Evolutionary conservation across 2,329 filamentous ascomycete genomes (phyloP), one percentile per base, ranked within the genome.

Genomic region (Thielaviopsis ethacetica): DNA sequence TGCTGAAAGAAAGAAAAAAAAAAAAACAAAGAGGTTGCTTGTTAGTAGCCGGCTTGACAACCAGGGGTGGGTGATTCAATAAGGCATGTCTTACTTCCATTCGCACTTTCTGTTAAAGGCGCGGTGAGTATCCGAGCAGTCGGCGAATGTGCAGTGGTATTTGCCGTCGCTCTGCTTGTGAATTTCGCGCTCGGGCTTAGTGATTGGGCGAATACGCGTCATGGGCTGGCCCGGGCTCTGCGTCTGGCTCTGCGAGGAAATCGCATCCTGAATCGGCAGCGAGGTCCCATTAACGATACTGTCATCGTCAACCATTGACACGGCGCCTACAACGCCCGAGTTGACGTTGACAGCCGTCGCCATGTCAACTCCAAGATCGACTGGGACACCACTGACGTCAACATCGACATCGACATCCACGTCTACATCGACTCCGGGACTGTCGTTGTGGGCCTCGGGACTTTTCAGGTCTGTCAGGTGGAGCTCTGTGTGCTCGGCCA

Each of bases 51-150:
- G n/a, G 2, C 13, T 47, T 50, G 41, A 53, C 24, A 60, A 54
- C 30, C 15, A 30, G 5, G 15, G 19, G 5, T 5, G 24, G 22
- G 17, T 49, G 19, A 3, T 26, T 26, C 47, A 30, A 1, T 19
- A 54, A 27, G 53, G 7, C 38, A 44, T 49, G n/a, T 47, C 87
- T 80, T 75, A 93, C 89, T 86, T 94, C 88, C 88, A 96, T 73
- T 95, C 91, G 73, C 91, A 95, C 65, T 88, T 91, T 63, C 90
- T 81, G 58, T 81, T 78, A 68, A 95, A 97, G 13, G 78, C 79
- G 52, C 76, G 79, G 5, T 76, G 66, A 5, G 83, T 76, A 57
- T 85, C 81, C 13, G 74, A 77, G 66, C 91, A 96, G 59, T 85
- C 83, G 0, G 77, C 71, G 64, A 82, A 81, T 17, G 81, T 82